Evolutionary conservation across 805 yeast species (phyloP).

Genomic region (Naumovozyma baii): DNA sequence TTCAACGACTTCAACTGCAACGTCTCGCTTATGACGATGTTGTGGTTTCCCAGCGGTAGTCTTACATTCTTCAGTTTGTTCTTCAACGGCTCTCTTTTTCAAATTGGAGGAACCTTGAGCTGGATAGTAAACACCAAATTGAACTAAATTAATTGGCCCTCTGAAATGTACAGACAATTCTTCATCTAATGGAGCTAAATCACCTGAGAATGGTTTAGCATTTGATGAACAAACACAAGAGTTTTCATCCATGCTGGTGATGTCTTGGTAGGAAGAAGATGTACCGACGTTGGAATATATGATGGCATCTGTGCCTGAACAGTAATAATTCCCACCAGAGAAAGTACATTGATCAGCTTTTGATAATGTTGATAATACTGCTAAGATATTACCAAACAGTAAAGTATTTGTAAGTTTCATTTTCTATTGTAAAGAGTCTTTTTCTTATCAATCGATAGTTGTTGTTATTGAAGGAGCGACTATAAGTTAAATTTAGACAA

Average conservation of each 20-base stretch:
- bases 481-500: conserved; percentile 14
- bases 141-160: conserved; percentile 56
- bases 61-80: conserved; percentile 23
- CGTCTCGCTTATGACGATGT: conserved; percentile 50
- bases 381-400: conserved; percentile 1
- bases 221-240: conserved; percentile 63
- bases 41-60: conserved; percentile 1
- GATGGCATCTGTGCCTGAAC: conserved; percentile 59
- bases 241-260: conserved; percentile 64
- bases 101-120: conserved; percentile 36
- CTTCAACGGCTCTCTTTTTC: conserved; percentile 36
- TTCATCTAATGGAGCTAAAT: conserved; percentile 56
- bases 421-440: too few relatives aligned
- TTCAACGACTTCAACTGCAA: conserved; percentile 53
- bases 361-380: conserved; percentile 8
- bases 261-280: conserved; percentile 74
- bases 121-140: conserved; percentile 84
- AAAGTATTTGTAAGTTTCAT: conserved; percentile 2
- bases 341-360: conserved; percentile 35
- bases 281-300: conserved; percentile 67
- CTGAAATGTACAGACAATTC: conserved; percentile 70
- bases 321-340: conserved; percentile 71
- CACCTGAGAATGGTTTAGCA: conserved; percentile 47
- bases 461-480: conserved; percentile 18
- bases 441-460: too few relatives aligned